Conservation (phyloP, 176 grass and related monocot species). For the Triticum aestivum region DNA sequence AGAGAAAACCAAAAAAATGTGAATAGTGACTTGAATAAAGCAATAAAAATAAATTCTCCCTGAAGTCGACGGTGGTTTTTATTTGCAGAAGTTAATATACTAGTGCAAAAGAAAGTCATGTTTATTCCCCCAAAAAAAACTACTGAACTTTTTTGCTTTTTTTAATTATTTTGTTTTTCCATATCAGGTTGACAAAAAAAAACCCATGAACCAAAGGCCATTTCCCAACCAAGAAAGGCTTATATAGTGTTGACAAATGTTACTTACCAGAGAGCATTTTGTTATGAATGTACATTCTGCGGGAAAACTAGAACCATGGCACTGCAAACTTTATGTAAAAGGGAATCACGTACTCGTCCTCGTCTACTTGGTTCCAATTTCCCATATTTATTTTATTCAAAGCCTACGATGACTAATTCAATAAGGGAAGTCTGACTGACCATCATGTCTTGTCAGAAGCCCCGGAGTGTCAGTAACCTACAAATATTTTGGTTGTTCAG, state of each 20-base stretch:
- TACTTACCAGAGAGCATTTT: background rate
- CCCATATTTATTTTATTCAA: background rate
- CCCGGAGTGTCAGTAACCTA: conserved; percentile 98
- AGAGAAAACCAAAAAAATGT: too few relatives aligned
- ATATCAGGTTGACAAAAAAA: too few relatives aligned
- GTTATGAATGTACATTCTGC: background rate
- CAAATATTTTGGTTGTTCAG: conserved; percentile 23
- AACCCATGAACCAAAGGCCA: too few relatives aligned
- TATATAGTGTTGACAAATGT: background rate
- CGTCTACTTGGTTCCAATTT: background rate
- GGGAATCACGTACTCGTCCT: too few relatives aligned
- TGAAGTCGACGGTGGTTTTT: too few relatives aligned
- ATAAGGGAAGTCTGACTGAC: conserved; percentile 37
- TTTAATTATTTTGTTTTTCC: too few relatives aligned
- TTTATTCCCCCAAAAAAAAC: too few relatives aligned
- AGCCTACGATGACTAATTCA: background rate
- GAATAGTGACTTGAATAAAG: too few relatives aligned
- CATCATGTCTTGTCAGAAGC: conserved; percentile 83
- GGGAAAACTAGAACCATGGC: background rate
- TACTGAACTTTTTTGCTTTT: too few relatives aligned
- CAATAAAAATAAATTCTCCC: too few relatives aligned
- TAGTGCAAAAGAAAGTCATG: too few relatives aligned
- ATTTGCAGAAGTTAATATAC: too few relatives aligned
- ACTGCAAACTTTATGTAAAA: background rate
- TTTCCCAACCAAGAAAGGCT: background rate